Conservation (phyloP, 192 early-diverging fungal genomes). For the Coemansia sp. region DNA sequence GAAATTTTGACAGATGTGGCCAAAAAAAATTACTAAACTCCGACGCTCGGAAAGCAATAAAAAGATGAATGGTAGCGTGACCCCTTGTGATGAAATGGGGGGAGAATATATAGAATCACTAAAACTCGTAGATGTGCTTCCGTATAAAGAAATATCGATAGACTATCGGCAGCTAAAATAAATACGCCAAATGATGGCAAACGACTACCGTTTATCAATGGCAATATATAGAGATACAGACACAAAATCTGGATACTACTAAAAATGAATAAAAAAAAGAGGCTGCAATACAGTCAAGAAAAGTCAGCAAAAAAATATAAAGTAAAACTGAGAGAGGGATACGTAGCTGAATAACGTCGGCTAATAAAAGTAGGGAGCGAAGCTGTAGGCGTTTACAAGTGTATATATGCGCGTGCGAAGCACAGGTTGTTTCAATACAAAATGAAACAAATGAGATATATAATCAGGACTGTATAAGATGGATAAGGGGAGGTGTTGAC, state of each 20-base stretch:
- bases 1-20: neutral
- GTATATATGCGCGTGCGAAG: neutral
- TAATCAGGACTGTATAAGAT: neutral
- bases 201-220: conserved; percentile 11
- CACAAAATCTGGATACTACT: conserved; percentile 9
- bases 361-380: conserved; percentile 1
- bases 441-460: neutral
- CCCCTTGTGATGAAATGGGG: neutral
- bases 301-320: conserved; percentile 7
- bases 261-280: conserved; percentile 46
- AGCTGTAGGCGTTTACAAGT: neutral
- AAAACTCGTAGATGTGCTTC: conserved; percentile 1
- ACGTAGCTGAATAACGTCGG: conserved; percentile 4
- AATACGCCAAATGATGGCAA: neutral
- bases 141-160: conserved; percentile 13
- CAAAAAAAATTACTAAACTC: neutral
- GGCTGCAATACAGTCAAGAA: conserved; percentile 22
- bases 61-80: neutral
- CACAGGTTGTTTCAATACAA: neutral
- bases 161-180: conserved; percentile 8
- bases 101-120: conserved; percentile 3
- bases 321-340: conserved; percentile 14
- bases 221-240: conserved; percentile 5
- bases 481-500: too few relatives aligned
- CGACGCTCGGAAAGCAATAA: conserved; percentile 1